Evolutionary conservation across 257 asterid genomes (phyloP).

Genomic region (Fraxinus pennsylvanica): DNA sequence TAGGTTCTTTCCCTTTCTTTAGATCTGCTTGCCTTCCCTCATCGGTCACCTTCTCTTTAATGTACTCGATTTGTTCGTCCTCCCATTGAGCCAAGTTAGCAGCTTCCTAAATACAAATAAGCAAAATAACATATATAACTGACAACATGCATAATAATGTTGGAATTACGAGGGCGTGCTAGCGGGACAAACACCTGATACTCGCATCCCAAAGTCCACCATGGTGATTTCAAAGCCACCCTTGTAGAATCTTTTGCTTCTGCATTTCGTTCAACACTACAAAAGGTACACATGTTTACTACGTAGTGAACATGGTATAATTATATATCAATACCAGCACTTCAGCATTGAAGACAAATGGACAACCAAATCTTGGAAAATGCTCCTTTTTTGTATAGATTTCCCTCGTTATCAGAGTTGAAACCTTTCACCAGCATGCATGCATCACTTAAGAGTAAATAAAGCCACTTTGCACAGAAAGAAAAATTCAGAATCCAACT

Average conservation of each 20-base stretch:
- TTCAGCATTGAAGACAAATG: constrained; percentile 80
- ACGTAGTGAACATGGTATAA: neutral
- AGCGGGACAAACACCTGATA: constrained; percentile 55
- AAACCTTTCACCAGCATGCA: constrained; percentile 71
- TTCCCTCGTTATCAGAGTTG: constrained; percentile 95
- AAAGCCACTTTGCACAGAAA: constrained; percentile 32
- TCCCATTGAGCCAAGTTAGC: constrained; percentile 92
- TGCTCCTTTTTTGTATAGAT: constrained; percentile 92
- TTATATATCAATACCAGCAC: constrained; percentile 32
- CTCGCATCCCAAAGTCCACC: constrained; percentile 95
- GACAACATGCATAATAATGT: constrained; percentile 4
- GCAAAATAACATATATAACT: neutral
- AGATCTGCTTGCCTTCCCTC: constrained; percentile 85
- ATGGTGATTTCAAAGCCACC: constrained; percentile 91
- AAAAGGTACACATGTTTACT: constrained; percentile 14
- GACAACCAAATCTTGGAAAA: constrained; percentile 97
- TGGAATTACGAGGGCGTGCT: constrained; percentile 1
- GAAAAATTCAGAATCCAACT: constrained; percentile 31
- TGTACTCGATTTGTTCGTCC: constrained; percentile 91
- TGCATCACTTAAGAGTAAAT: constrained; percentile 44
- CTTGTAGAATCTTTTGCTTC: constrained; percentile 97
- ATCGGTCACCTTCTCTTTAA: constrained; percentile 80
- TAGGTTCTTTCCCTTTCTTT: constrained; percentile 85
- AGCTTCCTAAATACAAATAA: constrained; percentile 57
- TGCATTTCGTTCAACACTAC: constrained; percentile 69